A percentile compares a stretch with the other conserved stretches of the same genome.
Conservation (phyloP, 257 asterid species). For the Nicotiana tabacum region DNA sequence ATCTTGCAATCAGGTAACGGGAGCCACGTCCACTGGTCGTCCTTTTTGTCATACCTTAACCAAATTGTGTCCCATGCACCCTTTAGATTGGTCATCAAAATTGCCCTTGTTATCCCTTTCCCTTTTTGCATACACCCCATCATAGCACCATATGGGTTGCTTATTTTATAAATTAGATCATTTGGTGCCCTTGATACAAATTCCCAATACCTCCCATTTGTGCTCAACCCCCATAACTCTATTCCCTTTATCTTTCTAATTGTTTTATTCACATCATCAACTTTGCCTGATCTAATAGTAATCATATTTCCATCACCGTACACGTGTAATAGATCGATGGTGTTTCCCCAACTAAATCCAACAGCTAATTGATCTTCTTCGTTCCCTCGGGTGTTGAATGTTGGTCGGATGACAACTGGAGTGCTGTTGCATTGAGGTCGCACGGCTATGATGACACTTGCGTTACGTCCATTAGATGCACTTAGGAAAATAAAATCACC, state of each 20-base stretch:
- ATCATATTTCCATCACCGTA: conserved; percentile 40
- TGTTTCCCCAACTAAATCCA: conserved; percentile 25
- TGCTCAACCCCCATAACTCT: conserved; percentile 36
- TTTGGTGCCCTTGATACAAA: conserved; percentile 25
- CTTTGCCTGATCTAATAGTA: conserved; percentile 20
- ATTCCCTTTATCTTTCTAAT: conserved; percentile 21
- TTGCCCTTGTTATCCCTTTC: conserved; percentile 21
- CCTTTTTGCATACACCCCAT: conserved; percentile 39
- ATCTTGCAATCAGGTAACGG: conserved; percentile 31
- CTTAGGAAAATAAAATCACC: conserved; percentile 19
- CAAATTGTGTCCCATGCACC: conserved; percentile 41
- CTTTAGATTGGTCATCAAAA: conserved; percentile 39
- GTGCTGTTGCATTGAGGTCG: conserved; percentile 7
- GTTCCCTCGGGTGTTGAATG: conserved; percentile 6
- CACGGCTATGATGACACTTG: conserved; percentile 27
- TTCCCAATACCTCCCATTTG: conserved; percentile 34
- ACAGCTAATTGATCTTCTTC: conserved; percentile 7
- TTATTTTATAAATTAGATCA: conserved; percentile 24
- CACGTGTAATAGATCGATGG: conserved; percentile 25
- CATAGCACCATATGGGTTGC: conserved; percentile 42
- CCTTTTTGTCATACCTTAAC: conserved; percentile 21
- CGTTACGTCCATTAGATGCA: conserved; percentile 27
- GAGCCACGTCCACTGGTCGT: conserved; percentile 22
- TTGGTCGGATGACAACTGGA: conserved; percentile 28
- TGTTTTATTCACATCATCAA: neutral